Evolutionary conservation across 2,329 filamentous ascomycete species (phyloP), one percentile per base, ranked within the genome.

Genomic region (Fusarium chaquense): DNA sequence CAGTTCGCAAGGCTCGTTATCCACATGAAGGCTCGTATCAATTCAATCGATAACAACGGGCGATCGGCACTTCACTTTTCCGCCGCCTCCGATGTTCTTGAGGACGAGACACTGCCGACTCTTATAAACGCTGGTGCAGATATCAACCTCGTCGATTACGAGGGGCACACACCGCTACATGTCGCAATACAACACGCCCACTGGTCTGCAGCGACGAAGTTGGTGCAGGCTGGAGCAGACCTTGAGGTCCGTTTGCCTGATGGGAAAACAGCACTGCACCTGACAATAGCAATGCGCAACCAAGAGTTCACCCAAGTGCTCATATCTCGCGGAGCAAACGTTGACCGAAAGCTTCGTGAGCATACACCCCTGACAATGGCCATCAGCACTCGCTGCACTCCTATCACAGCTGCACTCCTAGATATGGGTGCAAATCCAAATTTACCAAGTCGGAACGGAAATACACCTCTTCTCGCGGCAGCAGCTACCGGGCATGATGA

Each of bases 281-380:
- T 75, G 45, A 59, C 73, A 28, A 75, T 75, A 33, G 58, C 70
- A 5, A 73, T 75, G 72, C 72, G 73, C 16, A 75, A 75, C 33
- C 73, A 75, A 49, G 73, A 75, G 50, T 69, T 75, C 24, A 68
- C 73, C 8, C 73, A 75, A 24, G 46, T 75, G 7, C 30, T 75
- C n/a, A 66, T 75, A 50, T 75, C 73, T 32, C 70, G 72, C 30
- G 73, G 73, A 35, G 72, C 73, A 35, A 73, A 75, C 18, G 71
- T 75, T 28, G 69, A 75, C 47, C 67, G 69, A 18, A 68, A 65
- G 28, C 62, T 75, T 15, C 73, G 72, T 35, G 73, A 75, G 43
- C 72, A 75, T 22, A 75, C 73, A 6, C 73, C 73, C 16, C 51
- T 75, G 2, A 75, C 73, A 10, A 73, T 75, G 73, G 73, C 73